These are phyloP conservation scores for Ashbya aceris DNA, from an alignment of 1,139 yeast species.

Conservation along the genomic window DNA sequence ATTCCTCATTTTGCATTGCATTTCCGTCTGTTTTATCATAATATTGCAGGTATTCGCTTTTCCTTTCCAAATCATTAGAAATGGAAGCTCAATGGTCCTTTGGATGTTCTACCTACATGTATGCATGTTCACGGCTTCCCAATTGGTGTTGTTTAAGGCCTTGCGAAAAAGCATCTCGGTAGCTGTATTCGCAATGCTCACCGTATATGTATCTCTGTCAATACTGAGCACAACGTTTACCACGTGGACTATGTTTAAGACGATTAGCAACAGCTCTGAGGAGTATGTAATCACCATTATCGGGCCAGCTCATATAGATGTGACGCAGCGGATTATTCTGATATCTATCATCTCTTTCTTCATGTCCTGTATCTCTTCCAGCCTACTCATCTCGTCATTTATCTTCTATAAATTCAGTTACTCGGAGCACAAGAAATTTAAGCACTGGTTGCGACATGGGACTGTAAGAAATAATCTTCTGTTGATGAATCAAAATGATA, in stretches of 20 bases:
- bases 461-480: conserved; percentile 1
- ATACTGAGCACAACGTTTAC: not conserved
- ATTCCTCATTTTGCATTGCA: conserved; percentile 2
- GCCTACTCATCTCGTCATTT: not conserved
- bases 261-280: not conserved
- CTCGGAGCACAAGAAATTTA: not conserved
- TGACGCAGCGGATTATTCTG: not conserved
- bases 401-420: conserved; percentile 3
- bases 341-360: not conserved
- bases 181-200: not conserved
- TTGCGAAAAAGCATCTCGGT: conserved; percentile 1
- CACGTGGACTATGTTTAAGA: conserved; percentile 2
- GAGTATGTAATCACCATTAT: conserved; percentile 1
- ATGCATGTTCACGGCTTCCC: conserved; percentile 1
- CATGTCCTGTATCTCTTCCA: not conserved
- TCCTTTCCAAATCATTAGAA: conserved; percentile 1
- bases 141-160: conserved; percentile 1
- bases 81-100: not conserved
- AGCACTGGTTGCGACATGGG: conserved; percentile 1
- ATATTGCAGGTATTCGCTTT: conserved; percentile 3
- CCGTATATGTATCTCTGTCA: not conserved
- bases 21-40: not conserved
- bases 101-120: conserved; percentile 2
- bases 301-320: not conserved
- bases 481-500: conserved; percentile 2